phyloP scores from a whole-genome alignment of 2,329 filamentous ascomycete genomes.

The Blastomyces silverae region DNA sequence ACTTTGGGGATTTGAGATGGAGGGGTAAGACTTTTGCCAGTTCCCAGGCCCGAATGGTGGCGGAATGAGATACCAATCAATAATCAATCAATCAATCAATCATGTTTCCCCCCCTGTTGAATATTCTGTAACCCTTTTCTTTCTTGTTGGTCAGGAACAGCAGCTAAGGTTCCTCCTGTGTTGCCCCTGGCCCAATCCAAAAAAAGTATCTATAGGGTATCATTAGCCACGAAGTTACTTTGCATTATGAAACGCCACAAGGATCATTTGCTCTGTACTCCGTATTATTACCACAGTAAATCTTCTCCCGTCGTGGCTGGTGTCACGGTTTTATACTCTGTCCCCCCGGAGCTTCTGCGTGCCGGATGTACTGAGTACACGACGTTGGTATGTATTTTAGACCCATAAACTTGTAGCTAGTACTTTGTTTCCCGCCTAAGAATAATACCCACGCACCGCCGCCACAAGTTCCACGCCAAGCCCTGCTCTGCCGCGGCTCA shows the following conservation, averaged over 20 bases:
- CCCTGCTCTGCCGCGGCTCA: neutral
- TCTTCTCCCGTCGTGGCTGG: no score
- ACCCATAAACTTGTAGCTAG: neutral
- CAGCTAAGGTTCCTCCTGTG: neutral
- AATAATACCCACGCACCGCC: neutral
- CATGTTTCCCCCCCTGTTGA: no score
- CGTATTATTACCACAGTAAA: no score
- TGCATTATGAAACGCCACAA: neutral
- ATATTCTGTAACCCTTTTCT: neutral
- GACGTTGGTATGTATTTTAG: neutral
- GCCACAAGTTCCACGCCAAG: neutral
- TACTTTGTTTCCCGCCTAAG: neutral
- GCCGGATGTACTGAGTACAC: neutral
- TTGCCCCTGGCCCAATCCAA: neutral
- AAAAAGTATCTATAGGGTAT: neutral
- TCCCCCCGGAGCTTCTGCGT: neutral
- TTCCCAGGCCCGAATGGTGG: neutral
- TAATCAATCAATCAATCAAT: no score
- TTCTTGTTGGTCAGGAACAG: neutral
- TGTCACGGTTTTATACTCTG: no score
- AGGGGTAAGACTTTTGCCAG: no score
- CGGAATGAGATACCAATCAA: neutral
- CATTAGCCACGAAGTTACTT: neutral
- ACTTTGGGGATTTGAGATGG: no score
- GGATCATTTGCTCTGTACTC: neutral